These are phyloP conservation scores for Pichia thaimueangensis DNA, from an alignment of 805 yeast genomes.

Conservation along the genomic window DNA sequence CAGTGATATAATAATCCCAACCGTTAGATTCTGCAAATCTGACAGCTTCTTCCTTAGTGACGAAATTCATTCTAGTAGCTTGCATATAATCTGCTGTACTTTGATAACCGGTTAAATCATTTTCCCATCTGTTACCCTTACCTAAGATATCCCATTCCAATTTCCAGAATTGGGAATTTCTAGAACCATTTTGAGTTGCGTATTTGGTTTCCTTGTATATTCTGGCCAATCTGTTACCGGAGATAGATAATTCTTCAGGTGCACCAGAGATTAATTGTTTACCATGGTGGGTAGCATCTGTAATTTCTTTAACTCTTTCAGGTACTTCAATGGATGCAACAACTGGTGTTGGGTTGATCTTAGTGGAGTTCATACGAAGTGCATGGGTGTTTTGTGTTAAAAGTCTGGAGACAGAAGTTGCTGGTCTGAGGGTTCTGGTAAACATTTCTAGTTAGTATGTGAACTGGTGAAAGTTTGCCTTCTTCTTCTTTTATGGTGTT, in stretches of 20 bases:
- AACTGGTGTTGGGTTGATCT: constrained; percentile 6
- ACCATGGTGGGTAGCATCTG: constrained; percentile 18
- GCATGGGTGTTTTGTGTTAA: neutral
- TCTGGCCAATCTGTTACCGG: constrained; percentile 54
- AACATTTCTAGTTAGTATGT: constrained; percentile 4
- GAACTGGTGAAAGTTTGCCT: neutral
- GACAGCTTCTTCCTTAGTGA: constrained; percentile 63
- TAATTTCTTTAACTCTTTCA: constrained; percentile 16
- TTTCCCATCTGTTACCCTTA: constrained; percentile 82
- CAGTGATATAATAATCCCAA: constrained; percentile 77
- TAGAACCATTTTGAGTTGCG: constrained; percentile 71
- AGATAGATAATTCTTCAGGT: constrained; percentile 53
- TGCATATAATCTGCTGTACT: constrained; percentile 76
- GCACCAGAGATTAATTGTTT: constrained; percentile 73
- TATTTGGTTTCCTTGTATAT: constrained; percentile 72
- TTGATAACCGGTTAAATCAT: constrained; percentile 82
- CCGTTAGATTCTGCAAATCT: constrained; percentile 78
- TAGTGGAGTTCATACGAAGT: constrained; percentile 10
- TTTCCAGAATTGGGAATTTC: constrained; percentile 56
- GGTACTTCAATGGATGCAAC: constrained; percentile 14
- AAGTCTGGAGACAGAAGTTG: neutral
- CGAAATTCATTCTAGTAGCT: constrained; percentile 69
- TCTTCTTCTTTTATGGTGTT: neutral
- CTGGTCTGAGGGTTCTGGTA: constrained; percentile 4
- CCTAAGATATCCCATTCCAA: constrained; percentile 79